These are phyloP conservation scores for Sclerotiophoma versabilis DNA, from an alignment of 2,329 filamentous ascomycete species.

Conservation along the genomic window DNA sequence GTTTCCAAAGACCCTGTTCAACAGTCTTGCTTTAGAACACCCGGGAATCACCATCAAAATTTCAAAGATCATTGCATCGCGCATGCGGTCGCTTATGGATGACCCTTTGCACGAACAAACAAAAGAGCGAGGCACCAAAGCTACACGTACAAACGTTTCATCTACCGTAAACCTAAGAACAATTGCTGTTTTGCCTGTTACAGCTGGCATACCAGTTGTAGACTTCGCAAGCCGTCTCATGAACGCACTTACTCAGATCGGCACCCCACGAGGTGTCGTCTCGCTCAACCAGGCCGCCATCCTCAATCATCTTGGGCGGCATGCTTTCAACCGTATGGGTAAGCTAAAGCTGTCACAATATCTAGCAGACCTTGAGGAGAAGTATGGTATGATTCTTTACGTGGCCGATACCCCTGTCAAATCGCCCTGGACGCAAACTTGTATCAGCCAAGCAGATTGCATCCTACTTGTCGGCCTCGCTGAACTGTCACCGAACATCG, in stretches of 20 bases:
- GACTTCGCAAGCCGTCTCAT: constrained; percentile 92
- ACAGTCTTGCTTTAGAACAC: constrained; percentile 95
- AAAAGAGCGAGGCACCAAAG: constrained; percentile 66
- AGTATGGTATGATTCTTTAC: constrained; percentile 94
- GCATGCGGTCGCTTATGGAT: constrained; percentile 89
- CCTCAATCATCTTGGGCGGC: constrained; percentile 89
- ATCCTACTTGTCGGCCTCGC: constrained; percentile 92
- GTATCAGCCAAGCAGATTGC: constrained; percentile 95
- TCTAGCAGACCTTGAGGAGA: constrained; percentile 94
- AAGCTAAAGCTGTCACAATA: constrained; percentile 96
- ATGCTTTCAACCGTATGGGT: constrained; percentile 97
- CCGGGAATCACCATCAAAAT: constrained; percentile 99
- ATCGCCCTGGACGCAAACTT: constrained; percentile 97
- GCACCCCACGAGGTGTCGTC: constrained; percentile 86
- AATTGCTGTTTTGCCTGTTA: constrained; percentile 89
- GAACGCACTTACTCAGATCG: constrained; percentile 87
- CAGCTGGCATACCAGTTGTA: constrained; percentile 87
- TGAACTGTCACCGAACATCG: constrained; percentile 86
- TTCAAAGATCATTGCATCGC: constrained; percentile 95
- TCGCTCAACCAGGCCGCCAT: constrained; percentile 94
- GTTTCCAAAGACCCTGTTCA: constrained; percentile 94
- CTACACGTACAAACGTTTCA: constrained; percentile 69
- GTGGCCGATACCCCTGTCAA: constrained; percentile 97
- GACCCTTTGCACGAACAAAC: constrained; percentile 73
- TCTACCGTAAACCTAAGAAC: constrained; percentile 93